phyloP scores from a whole-genome alignment of 495 filamentous ascomycete species.

The Schizothecium vesticola region DNA sequence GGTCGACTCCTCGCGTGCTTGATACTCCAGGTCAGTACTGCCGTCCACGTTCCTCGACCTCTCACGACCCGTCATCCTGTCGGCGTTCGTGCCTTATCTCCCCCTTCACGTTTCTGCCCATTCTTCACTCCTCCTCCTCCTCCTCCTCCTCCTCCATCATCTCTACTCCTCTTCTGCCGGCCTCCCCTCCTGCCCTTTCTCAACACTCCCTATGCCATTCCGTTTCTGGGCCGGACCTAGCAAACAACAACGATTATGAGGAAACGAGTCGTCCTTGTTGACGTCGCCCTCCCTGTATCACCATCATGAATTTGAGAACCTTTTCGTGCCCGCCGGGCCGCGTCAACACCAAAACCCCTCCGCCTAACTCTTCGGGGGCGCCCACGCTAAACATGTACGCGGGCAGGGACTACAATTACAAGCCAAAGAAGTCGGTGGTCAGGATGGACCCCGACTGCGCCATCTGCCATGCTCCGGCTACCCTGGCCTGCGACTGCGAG shows the following conservation, averaged over 20 bases:
- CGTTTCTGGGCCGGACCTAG: constrained; percentile 29
- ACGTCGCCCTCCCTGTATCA: constrained; percentile 24
- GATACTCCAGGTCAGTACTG: constrained; percentile 12
- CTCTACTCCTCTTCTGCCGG: constrained; percentile 3
- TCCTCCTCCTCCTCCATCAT: constrained; percentile 9
- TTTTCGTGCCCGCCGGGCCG: constrained; percentile 12
- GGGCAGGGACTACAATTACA: constrained; percentile 35
- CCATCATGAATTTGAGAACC: constrained; percentile 24
- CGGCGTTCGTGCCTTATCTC: constrained; percentile 9
- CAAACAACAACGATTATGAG: constrained; percentile 24
- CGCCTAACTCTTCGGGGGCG: constrained; percentile 24
- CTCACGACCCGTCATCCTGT: constrained; percentile 1
- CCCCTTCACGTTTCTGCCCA: constrained; percentile 24
- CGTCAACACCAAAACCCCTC: constrained; percentile 22
- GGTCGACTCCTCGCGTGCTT: constrained; percentile 6
- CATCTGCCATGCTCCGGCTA: constrained; percentile 60
- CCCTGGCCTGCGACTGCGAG: constrained; percentile 62
- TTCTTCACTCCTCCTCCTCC: constrained; percentile 14
- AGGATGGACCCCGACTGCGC: constrained; percentile 67
- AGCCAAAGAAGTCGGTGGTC: constrained; percentile 44
- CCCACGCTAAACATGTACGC: constrained; percentile 48
- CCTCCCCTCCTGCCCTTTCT: background rate
- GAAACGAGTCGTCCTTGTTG: constrained; percentile 26
- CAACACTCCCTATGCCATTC: constrained; percentile 6
- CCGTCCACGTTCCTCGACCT: constrained; percentile 12